Evolutionary conservation across 345 rosid species (phyloP).

Genomic region (Diplotaxis tenuifolia): DNA sequence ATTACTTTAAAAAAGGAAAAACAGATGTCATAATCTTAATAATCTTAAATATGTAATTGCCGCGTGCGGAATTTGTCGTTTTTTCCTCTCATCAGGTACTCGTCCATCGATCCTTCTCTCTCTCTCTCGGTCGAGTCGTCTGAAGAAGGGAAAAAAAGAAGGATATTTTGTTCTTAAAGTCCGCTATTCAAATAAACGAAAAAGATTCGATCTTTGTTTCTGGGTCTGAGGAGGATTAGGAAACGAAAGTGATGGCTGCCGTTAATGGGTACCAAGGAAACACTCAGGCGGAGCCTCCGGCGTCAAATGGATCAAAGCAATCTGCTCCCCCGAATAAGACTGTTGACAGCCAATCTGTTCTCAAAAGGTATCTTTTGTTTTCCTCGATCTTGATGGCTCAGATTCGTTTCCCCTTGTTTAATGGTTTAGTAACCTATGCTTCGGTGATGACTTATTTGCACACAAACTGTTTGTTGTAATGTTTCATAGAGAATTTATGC

Average conservation of each 20-base stretch:
- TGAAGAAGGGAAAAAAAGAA: too few species aligned
- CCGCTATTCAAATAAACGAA: too few species aligned
- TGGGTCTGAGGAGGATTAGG: not conserved
- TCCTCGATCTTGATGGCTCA: not conserved
- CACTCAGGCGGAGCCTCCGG: constrained; percentile 49
- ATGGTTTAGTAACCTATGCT: too few species aligned
- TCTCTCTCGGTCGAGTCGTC: too few species aligned
- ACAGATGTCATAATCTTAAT: too few species aligned
- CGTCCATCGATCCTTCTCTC: too few species aligned
- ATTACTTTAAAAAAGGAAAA: too few species aligned
- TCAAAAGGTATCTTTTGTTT: constrained; percentile 40
- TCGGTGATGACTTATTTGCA: not conserved
- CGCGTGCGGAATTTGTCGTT: too few species aligned
- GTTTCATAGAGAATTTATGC: not conserved
- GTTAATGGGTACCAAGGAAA: constrained; percentile 73
- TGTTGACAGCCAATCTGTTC: constrained; percentile 82
- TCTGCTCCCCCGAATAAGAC: constrained; percentile 50
- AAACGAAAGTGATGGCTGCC: constrained; percentile 48
- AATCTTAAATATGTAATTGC: too few species aligned
- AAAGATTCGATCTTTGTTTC: not conserved
- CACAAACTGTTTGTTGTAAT: constrained; percentile 25
- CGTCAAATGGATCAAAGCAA: constrained; percentile 51
- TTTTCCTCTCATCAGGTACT: too few species aligned
- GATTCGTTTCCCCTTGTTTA: not conserved
- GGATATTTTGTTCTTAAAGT: too few species aligned